Evolutionary conservation across 805 yeast genomes (phyloP), one percentile per base, ranked within the genome.

Genomic region (Yueomyces sp.): DNA sequence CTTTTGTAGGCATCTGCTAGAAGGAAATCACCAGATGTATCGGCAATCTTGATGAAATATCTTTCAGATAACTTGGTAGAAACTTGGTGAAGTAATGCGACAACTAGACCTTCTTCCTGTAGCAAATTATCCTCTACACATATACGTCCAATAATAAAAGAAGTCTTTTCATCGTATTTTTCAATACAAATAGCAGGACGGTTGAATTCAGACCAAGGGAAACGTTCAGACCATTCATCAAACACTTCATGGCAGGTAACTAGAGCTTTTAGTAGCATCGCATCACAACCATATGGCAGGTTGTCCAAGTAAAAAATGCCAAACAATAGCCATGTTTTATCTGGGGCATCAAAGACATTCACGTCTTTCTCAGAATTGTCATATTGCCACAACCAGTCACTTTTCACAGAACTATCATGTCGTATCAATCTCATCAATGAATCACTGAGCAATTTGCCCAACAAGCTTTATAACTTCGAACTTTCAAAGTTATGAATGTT

Each of bases 1-100:
- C 49, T 44, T 3, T 75, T 72, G 36, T 70, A 63, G 1, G 72
- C 67, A 47, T 75, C 79, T 6, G 73, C 66, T 39, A 79, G 53
- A 7, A 78, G 42, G 40, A 73, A 70, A 45, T 80, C 85, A 5
- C 79, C 76, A 40, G 74, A 81, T 2, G 69, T 66, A 51, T 78
- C 85, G 46, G 65, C 62, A 2, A 65, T 47, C 37, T 68, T 73
- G 4, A 75, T 64, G 51, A 62, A 73, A 2, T 74, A 42, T 67
- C 69, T 42, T 49, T 60, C 43, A 4, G 50, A 51, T 5, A 44
- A 27, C 12, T 37, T 48, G 28, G 33, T 49, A 4, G 72, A 61
- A 42, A 73, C 61, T 3, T 64, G 55, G 45, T 57, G 60, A 4
- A 77, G 51, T 1, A 76, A 41, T 4, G 62, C 55, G 1, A 69